phyloP scores from a whole-genome alignment of 2,329 filamentous ascomycete genomes.

The Claviceps quebecensis region DNA sequence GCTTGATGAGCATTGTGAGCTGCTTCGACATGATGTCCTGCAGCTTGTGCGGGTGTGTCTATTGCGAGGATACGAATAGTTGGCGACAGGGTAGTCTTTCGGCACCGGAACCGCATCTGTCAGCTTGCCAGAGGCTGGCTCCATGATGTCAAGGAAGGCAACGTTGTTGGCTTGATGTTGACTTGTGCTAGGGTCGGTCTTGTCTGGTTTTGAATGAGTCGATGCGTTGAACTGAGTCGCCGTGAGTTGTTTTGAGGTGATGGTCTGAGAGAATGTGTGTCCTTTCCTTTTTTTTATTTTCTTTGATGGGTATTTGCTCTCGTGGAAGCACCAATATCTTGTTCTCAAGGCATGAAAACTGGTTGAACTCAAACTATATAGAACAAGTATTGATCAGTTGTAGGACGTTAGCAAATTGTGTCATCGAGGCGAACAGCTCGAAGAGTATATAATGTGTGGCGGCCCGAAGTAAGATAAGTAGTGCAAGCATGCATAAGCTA shows the following conservation, averaged over 20 bases:
- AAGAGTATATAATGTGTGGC: not conserved
- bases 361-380: not conserved
- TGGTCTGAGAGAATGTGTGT: not conserved
- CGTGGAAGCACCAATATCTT: not conserved
- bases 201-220: not conserved
- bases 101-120: not conserved
- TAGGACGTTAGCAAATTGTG: not conserved
- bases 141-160: conserved; percentile 15
- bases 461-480: conserved; percentile 2
- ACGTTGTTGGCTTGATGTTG: not conserved
- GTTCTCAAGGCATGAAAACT: not conserved
- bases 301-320: not conserved
- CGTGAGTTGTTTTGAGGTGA: too few relatives aligned
- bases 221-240: too few relatives aligned
- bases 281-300: not conserved
- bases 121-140: conserved; percentile 14
- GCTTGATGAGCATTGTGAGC: conserved; percentile 3
- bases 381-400: not conserved
- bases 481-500: not conserved
- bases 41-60: conserved; percentile 8
- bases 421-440: not conserved
- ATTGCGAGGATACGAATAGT: conserved; percentile 26
- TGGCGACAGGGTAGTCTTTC: conserved; percentile 17
- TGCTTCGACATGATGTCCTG: not conserved
- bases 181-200: not conserved